Conservation (phyloP, 208 protist genomes). For the Naegleria lovaniensis region DNA sequence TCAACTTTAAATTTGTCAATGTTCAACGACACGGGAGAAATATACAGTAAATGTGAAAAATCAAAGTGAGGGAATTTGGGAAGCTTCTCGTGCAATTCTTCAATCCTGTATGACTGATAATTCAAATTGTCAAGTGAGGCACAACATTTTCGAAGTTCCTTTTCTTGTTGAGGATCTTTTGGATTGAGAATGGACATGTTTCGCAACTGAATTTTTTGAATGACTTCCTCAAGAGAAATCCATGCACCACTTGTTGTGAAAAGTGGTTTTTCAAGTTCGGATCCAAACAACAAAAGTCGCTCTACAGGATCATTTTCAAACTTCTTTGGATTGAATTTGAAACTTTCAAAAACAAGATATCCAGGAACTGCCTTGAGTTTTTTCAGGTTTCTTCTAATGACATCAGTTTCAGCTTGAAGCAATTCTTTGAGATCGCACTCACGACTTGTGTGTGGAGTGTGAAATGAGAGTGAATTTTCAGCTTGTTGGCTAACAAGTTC, state of each 20-base stretch:
- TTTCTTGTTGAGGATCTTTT: neutral
- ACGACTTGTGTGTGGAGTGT: neutral
- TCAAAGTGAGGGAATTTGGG: constrained; percentile 1
- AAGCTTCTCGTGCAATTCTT: neutral
- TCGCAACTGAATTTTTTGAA: neutral
- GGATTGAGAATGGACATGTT: neutral
- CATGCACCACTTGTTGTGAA: neutral
- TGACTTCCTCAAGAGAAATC: neutral
- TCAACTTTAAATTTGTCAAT: neutral
- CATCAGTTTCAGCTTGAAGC: neutral
- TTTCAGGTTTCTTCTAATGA: neutral
- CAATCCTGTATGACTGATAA: neutral
- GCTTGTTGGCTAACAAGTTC: neutral
- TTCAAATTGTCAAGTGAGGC: neutral
- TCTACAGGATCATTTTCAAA: neutral
- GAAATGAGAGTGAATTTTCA: neutral
- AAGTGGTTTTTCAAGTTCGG: neutral
- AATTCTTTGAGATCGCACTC: neutral
- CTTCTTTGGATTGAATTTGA: neutral
- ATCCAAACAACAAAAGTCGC: neutral
- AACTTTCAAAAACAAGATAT: neutral
- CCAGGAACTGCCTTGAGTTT: constrained; percentile 4
- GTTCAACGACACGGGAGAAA: neutral
- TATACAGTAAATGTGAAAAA: neutral
- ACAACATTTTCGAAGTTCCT: neutral